A percentile compares a stretch with the other conserved stretches of the same genome.
These are phyloP conservation scores for Nidula microcarpa DNA, from an alignment of 768 basidiomycete genomes.

Conservation along the genomic window DNA sequence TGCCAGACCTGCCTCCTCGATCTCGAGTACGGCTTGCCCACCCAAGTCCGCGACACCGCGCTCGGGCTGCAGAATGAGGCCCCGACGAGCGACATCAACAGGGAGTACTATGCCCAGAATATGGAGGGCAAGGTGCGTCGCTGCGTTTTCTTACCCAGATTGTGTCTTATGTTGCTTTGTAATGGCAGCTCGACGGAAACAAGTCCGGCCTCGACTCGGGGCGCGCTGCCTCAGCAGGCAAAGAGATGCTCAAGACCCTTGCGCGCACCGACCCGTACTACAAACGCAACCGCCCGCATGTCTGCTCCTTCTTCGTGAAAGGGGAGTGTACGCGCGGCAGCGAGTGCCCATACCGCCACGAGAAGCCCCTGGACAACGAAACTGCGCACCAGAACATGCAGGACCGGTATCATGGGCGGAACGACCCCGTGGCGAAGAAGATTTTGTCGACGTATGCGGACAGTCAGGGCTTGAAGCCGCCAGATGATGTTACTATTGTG, in stretches of 20 bases:
- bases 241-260: conserved; percentile 95
- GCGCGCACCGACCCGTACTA: conserved; percentile 97
- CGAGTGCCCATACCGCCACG: conserved; percentile 96
- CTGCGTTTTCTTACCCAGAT: neutral
- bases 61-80: conserved; percentile 82
- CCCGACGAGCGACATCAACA: conserved; percentile 95
- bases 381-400: conserved; percentile 90
- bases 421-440: conserved; percentile 93
- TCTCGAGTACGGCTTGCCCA: conserved; percentile 93
- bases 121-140: conserved; percentile 75
- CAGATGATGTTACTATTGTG: conserved; percentile 85
- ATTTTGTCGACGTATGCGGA: conserved; percentile 82
- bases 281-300: conserved; percentile 90
- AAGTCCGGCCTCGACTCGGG: conserved; percentile 62
- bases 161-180: neutral
- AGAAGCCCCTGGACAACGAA: conserved; percentile 80
- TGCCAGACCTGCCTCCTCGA: conserved; percentile 98
- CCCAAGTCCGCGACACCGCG: conserved; percentile 96
- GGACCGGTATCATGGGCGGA: conserved; percentile 89
- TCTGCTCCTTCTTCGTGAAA: conserved; percentile 95
- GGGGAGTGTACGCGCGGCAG: conserved; percentile 90
- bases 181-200: conserved; percentile 61
- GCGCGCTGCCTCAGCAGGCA: conserved; percentile 73
- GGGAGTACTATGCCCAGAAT: conserved; percentile 93
- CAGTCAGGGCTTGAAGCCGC: conserved; percentile 78